Evolutionary conservation across 495 filamentous ascomycete species (phyloP).

Genomic region (Bathelium albidoporum): DNA sequence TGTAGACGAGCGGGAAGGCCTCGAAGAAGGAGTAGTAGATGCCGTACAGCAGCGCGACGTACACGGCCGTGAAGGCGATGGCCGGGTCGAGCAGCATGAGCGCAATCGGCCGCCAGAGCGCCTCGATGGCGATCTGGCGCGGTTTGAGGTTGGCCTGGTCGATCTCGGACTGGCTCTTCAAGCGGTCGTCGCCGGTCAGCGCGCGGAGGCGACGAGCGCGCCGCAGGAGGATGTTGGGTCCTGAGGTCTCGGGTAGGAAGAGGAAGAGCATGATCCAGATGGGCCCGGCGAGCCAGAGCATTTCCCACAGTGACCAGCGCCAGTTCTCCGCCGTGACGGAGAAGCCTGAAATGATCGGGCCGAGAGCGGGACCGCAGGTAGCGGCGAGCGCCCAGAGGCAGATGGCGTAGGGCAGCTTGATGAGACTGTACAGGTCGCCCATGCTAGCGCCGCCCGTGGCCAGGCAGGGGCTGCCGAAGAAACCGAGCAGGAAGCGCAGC

Average conservation of each 20-base stretch:
- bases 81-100: constrained; percentile 54
- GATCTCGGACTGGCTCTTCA: constrained; percentile 31
- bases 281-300: constrained; percentile 40
- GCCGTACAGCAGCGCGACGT: constrained; percentile 53
- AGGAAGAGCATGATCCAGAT: constrained; percentile 42
- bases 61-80: constrained; percentile 52
- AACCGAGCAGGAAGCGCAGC: constrained; percentile 45
- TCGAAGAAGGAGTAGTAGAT: constrained; percentile 68
- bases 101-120: constrained; percentile 52
- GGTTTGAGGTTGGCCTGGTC: constrained; percentile 37
- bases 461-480: constrained; percentile 44
- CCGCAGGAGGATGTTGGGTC: constrained; percentile 45
- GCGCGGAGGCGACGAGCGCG: constrained; percentile 45
- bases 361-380: constrained; percentile 42
- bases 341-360: constrained; percentile 55
- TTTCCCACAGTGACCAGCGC: constrained; percentile 35
- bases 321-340: constrained; percentile 44
- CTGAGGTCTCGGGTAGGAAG: constrained; percentile 45
- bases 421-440: constrained; percentile 44
- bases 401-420: constrained; percentile 45
- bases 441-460: constrained; percentile 47
- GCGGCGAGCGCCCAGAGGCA: constrained; percentile 43
- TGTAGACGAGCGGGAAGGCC: constrained; percentile 64
- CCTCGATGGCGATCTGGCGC: constrained; percentile 41
- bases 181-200: constrained; percentile 22